phyloP scores from a whole-genome alignment of 352 stramenopile species.

The Phytophthora megakarya region DNA sequence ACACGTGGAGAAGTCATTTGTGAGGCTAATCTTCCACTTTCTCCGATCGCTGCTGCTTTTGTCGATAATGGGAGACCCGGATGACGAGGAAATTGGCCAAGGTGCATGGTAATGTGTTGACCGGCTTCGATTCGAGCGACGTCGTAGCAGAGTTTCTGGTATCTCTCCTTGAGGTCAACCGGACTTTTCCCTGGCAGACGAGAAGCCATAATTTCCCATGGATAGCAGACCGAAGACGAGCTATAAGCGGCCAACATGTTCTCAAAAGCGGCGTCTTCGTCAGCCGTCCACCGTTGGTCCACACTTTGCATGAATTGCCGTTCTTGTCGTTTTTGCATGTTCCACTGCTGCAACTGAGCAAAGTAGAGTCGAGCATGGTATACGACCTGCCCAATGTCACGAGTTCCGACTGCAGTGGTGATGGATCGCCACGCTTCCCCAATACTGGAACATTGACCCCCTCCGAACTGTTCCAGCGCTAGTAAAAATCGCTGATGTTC shows the following conservation, averaged over 20 bases:
- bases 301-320: slow-evolving; percentile 58
- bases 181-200: slow-evolving; percentile 56
- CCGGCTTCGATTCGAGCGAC: slow-evolving; percentile 71
- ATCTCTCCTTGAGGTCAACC: slow-evolving; percentile 64
- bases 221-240: slow-evolving; percentile 45
- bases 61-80: slow-evolving; percentile 13
- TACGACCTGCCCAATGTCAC: slow-evolving; percentile 47
- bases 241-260: slow-evolving; percentile 56
- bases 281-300: slow-evolving; percentile 61
- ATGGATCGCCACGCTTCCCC: slow-evolving; percentile 64
- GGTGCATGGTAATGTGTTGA: slow-evolving; percentile 65
- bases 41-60: slow-evolving; percentile 19
- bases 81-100: slow-evolving; percentile 38
- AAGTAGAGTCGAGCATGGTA: slow-evolving; percentile 62
- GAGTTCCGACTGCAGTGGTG: slow-evolving; percentile 55
- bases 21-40: slow-evolving; percentile 11
- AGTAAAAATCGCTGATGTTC: slow-evolving; percentile 76
- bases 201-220: slow-evolving; percentile 65
- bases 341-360: slow-evolving; percentile 49
- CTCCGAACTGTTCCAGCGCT: slow-evolving; percentile 67
- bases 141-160: slow-evolving; percentile 80
- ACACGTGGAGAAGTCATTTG: slow-evolving; percentile 32
- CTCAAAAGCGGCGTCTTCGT: slow-evolving; percentile 74
- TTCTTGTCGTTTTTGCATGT: slow-evolving; percentile 47
- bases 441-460: slow-evolving; percentile 45